Percentiles rank a stretch among this genome's conserved stretches.
Evolutionary conservation across 176 grass and related monocot species (phyloP).

Genomic region (Alloteropsis semialata): DNA sequence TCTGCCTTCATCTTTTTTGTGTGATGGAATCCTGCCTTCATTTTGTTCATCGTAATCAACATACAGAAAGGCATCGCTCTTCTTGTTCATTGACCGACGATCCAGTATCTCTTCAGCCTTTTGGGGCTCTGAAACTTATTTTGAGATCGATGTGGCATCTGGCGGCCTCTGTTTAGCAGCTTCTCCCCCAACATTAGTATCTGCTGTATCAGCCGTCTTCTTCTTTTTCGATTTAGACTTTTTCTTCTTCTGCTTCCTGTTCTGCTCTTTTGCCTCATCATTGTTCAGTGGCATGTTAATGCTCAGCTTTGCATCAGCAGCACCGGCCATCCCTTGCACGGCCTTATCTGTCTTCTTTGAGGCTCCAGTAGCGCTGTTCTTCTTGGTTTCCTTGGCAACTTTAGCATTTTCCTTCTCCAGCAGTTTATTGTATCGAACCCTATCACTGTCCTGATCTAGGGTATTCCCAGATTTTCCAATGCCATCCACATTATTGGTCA

Average conservation of each 20-base stretch:
- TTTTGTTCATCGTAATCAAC: neutral
- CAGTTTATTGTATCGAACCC: conserved; percentile 32
- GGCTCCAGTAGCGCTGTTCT: neutral
- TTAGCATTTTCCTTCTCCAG: conserved; percentile 34
- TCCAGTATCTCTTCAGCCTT: conserved; percentile 2
- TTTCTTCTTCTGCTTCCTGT: conserved; percentile 44
- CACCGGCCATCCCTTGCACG: neutral
- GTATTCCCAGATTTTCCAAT: conserved; percentile 31
- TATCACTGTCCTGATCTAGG: conserved; percentile 37
- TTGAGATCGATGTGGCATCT: neutral
- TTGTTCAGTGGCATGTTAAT: conserved; percentile 7
- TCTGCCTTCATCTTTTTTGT: neutral
- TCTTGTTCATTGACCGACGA: neutral
- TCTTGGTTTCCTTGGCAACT: conserved; percentile 29
- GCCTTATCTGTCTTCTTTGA: conserved; percentile 19
- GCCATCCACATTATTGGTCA: neutral
- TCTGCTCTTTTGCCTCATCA: conserved; percentile 20
- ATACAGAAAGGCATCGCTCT: neutral
- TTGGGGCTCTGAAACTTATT: neutral
- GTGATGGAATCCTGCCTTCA: neutral
- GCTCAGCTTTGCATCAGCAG: conserved; percentile 20
- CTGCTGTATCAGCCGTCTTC: neutral
- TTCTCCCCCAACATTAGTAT: neutral
- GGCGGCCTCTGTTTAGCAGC: conserved; percentile 21
- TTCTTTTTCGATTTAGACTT: conserved; percentile 35